These are phyloP conservation scores for Stentor coeruleus DNA, from an alignment of 73 alveolate species.

Conservation along the genomic window DNA sequence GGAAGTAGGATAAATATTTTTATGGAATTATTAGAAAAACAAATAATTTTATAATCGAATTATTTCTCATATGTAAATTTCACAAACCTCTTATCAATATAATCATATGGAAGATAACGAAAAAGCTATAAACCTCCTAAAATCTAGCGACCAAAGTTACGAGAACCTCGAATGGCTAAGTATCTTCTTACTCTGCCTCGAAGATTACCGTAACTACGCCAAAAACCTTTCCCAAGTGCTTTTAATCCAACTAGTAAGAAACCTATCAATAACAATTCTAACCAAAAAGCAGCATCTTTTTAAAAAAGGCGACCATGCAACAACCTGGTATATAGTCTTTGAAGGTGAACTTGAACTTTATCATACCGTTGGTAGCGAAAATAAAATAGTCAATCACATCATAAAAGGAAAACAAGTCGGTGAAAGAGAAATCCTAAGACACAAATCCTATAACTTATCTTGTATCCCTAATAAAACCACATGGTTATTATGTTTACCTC, in stretches of 20 bases:
- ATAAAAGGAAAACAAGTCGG: background rate
- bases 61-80: too few relatives aligned
- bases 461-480: background rate
- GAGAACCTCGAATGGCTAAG: background rate
- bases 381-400: background rate
- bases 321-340: background rate
- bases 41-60: too few relatives aligned
- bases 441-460: background rate
- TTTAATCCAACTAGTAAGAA: background rate
- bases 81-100: too few relatives aligned
- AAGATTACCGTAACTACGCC: constrained; percentile 3
- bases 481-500: background rate
- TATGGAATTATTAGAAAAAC: too few relatives aligned
- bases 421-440: background rate
- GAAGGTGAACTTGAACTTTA: background rate
- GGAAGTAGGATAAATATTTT: too few relatives aligned
- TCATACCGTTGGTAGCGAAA: background rate
- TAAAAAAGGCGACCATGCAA: background rate
- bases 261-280: background rate
- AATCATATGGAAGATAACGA: too few relatives aligned
- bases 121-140: background rate
- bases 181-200: background rate
- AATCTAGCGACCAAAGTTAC: background rate
- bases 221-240: background rate
- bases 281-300: background rate